Base-by-base conservation (phyloP, 495 filamentous ascomycete genomes). In the Glarea lozoyensis region DNA sequence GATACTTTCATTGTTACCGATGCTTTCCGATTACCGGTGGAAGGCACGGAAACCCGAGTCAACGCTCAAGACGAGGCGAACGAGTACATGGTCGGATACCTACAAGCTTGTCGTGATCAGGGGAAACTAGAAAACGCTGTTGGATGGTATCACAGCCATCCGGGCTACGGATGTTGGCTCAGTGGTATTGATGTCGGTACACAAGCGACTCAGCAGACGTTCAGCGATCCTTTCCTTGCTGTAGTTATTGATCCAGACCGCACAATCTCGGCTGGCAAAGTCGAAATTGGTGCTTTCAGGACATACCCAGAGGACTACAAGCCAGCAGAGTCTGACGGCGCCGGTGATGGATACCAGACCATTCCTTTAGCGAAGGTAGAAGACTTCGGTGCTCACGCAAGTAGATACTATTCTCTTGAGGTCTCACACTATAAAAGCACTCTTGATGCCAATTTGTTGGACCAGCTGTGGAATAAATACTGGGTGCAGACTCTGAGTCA, bases 401-500 rank as follows among this genome's bases (percentile, higher is more conserved):
- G 75, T 52, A 76, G 80, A 27, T 99, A 99, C 62, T 99, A 99
- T 60, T 63, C 79, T 0, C 78, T 99, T 4, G 85, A 92, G 39
- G 84, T 97, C 7, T 84, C 85, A 22, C 85, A 92, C 65, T 99
- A 87, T 70, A 94, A 94, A 70, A 87, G 81, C 42, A 81, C 82
- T 3, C 80, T 99, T 22, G 93, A 99, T 59, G 71, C 77, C 1
- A 78, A 85, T 48, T 69, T 97, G 21, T 68, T 99, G 4, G 87
- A 89, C 49, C 72, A 86, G 32, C 70, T 99, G 40, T 99, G 93
- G 93, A 96, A 94, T 62, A 99, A 99, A 60, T 99, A 99, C 66
- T 99, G 93, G 93, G 90, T 97, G 18, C 81, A 88, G 45, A 99
- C 93, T 18, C 75, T 99, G n/a, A 89, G 86, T n/a, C 86, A 94